phyloP scores from a whole-genome alignment of 306 rosid species.

The Prunus kanzakura region DNA sequence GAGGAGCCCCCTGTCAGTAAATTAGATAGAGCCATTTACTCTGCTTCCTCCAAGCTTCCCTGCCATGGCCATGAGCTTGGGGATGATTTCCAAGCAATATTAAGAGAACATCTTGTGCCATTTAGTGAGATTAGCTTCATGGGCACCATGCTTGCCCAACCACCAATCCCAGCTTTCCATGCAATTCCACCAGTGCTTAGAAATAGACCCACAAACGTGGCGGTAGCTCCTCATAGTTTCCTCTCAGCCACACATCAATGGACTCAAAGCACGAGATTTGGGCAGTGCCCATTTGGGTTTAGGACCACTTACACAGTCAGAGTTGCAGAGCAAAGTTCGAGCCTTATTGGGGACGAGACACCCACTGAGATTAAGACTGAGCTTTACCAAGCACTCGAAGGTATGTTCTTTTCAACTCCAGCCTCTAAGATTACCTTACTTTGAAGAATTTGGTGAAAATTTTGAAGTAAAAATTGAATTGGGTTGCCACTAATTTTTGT shows the following conservation, averaged over 20 bases:
- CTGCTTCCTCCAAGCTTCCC: no score
- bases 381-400: constrained; percentile 61
- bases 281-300: constrained; percentile 42
- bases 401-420: constrained; percentile 23
- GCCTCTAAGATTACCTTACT: neutral
- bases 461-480: constrained; percentile 22
- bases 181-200: constrained; percentile 22
- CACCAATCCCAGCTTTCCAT: constrained; percentile 41
- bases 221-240: constrained; percentile 34
- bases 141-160: constrained; percentile 46
- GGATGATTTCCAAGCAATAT: no score
- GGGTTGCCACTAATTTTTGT: constrained; percentile 15
- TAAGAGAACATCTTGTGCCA: no score
- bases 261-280: constrained; percentile 33
- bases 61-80: no score
- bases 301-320: constrained; percentile 35
- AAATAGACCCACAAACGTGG: constrained; percentile 23
- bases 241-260: constrained; percentile 22
- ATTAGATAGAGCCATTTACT: no score
- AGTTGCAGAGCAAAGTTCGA: constrained; percentile 45
- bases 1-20: no score
- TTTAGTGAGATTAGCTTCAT: constrained; percentile 18
- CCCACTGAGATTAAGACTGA: constrained; percentile 43
- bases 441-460: neutral
- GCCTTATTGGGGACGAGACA: constrained; percentile 45